A percentile compares a stretch with the other conserved stretches of the same genome.
Evolutionary conservation across 139 green algal species (phyloP).

Genomic region (Asterochloris erici): DNA sequence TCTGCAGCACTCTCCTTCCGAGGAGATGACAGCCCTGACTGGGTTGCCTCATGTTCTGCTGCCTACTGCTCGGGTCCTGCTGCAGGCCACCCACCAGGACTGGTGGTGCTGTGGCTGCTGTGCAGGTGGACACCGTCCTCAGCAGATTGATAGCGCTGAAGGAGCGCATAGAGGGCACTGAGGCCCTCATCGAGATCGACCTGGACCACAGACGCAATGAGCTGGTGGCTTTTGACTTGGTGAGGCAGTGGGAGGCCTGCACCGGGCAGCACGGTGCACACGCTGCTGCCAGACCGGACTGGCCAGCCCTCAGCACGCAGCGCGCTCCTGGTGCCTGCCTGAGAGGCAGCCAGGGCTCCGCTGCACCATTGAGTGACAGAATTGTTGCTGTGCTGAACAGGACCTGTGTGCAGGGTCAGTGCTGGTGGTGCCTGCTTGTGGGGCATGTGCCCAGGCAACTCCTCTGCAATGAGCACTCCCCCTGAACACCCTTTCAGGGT

Average conservation of each 20-base stretch:
- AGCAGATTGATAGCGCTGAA: conserved; percentile 20
- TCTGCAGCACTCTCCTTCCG: neutral
- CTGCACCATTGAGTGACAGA: too few species aligned
- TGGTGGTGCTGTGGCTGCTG: neutral
- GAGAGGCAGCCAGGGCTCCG: too few species aligned
- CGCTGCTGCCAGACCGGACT: too few species aligned
- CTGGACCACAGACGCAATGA: conserved; percentile 34
- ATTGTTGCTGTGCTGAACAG: too few species aligned
- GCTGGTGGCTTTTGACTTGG: conserved; percentile 29
- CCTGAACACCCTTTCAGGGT: too few species aligned
- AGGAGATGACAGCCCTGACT: neutral
- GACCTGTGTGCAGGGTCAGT: too few species aligned
- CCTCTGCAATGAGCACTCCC: too few species aligned
- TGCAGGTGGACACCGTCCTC: conserved; percentile 20
- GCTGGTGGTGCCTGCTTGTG: too few species aligned
- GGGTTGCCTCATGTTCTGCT: neutral
- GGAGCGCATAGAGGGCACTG: conserved; percentile 28
- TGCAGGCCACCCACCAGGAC: neutral
- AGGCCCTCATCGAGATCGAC: conserved; percentile 21
- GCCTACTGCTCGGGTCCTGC: neutral
- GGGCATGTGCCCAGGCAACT: too few species aligned
- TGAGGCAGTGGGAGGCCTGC: neutral
- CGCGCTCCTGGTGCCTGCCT: too few species aligned
- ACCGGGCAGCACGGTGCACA: too few species aligned
- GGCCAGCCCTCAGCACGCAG: too few species aligned